Conservation (phyloP, 78 protist species). For the Creolimax fragrantissima region DNA sequence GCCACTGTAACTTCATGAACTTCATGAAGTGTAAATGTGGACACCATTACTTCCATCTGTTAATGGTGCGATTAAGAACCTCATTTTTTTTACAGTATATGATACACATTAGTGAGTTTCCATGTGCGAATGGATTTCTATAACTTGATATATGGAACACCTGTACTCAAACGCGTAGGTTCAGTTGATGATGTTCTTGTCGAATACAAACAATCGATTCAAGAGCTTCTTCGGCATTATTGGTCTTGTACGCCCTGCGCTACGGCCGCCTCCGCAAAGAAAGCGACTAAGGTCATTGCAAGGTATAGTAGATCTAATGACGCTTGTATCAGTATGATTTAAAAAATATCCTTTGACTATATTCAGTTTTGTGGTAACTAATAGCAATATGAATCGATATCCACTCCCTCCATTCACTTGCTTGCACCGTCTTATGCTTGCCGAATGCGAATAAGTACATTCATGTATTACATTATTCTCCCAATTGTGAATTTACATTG, state of each 20-base stretch:
- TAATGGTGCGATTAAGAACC: too few species aligned
- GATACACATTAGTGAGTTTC: too few species aligned
- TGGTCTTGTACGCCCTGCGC: not conserved
- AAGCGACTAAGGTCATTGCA: not conserved
- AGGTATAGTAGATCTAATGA: not conserved
- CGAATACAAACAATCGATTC: not conserved
- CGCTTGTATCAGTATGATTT: not conserved
- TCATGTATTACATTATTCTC: not conserved
- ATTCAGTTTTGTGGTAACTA: not conserved
- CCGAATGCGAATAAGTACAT: not conserved
- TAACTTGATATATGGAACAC: too few species aligned
- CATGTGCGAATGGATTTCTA: too few species aligned
- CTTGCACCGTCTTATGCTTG: not conserved
- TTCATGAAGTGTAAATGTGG: too few species aligned
- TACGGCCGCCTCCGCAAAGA: not conserved
- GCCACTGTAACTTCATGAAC: too few species aligned
- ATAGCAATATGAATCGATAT: not conserved
- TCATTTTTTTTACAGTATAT: too few species aligned
- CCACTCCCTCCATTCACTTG: not conserved
- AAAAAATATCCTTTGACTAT: not conserved
- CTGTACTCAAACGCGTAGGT: too few species aligned
- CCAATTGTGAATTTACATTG: not conserved
- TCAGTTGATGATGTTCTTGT: not conserved
- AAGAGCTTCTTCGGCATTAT: not conserved
- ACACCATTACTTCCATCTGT: too few species aligned